Conservation (phyloP, 2,329 filamentous ascomycete species). For the Fusarium abutilonis region DNA sequence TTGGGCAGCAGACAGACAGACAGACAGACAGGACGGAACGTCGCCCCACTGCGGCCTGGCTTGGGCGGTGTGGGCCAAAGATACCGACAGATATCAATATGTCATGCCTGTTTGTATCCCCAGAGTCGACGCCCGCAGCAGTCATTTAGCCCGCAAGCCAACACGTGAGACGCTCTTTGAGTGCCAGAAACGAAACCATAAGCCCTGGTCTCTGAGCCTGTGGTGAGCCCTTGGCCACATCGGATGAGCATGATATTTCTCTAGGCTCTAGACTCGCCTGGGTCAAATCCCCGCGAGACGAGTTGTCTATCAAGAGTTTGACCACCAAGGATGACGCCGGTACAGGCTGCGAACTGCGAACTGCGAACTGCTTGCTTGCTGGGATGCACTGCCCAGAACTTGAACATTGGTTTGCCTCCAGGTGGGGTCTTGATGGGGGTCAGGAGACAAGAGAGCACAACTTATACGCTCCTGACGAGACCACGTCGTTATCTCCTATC, state of each 20-base stretch:
- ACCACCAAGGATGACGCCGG: constrained; percentile 11
- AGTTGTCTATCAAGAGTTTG: constrained; percentile 3
- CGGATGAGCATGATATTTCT: constrained; percentile 11
- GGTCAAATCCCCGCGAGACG: constrained; percentile 17
- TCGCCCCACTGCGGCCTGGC: constrained; percentile 32
- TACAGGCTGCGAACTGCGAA: neutral
- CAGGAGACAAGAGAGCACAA: neutral
- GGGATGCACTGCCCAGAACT: constrained; percentile 13
- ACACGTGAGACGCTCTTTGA: constrained; percentile 24
- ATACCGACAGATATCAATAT: constrained; percentile 47
- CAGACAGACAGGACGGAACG: constrained; percentile 3
- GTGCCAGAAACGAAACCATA: constrained; percentile 20
- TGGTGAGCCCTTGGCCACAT: constrained; percentile 19
- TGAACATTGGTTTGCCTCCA: constrained; percentile 29
- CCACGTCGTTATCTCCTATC: constrained; percentile 32
- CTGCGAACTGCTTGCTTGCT: constrained; percentile 6
- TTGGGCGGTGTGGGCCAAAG: constrained; percentile 41
- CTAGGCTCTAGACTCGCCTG: constrained; percentile 11
- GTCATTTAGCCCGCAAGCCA: constrained; percentile 33
- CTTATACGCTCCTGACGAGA: constrained; percentile 13
- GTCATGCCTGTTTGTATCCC: constrained; percentile 39
- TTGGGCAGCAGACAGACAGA: no score
- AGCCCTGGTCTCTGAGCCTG: constrained; percentile 3
- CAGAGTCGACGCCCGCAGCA: constrained; percentile 40
- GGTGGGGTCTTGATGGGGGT: constrained; percentile 20